Evolutionary conservation across 1,284 basidiomycete species (phyloP), one percentile per base, ranked within the genome.

Genomic region (Xerocomus nothofagi): DNA sequence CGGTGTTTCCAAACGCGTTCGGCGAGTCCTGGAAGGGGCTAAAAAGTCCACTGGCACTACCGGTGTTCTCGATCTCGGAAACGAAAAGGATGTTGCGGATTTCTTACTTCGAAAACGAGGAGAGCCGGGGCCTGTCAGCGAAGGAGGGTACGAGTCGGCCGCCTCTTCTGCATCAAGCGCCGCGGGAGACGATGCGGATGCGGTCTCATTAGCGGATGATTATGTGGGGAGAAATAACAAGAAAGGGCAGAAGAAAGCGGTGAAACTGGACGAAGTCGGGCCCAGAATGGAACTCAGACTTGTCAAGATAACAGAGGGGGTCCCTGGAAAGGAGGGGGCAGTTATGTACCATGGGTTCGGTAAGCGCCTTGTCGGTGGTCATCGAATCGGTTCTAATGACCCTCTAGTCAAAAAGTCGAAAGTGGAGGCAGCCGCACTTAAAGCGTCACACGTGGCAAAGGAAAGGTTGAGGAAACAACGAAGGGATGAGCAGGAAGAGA

Each of bases 201-300:
- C 84, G 49, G 85, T 99, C 7, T 83, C 88, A 54, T 76, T 99
- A 18, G 90, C 93, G 34, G 89, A 88, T 51, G 90, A 97, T 65
- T 98, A 98, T 68, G 87, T 98, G 23, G 97, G 97, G 17, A 75
- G 95, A 63, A 96, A 95, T 54, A 98, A 98, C 69, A 86, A 86
- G 64, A 91, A 88, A 68, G 94, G 93, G 2, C 84, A 90, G 65
- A 86, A 91, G 71, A 84, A 93, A 56, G 96, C 97, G 3, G 91
- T 99, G 1, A 79, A 86, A 53, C 74, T 99, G 49, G 88, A 95
- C 49, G 97, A 99, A 72, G 85, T 98, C 44, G 97, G 97, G 0
- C 97, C 97, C 24, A 77, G 97, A 59, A 87, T 99, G 83, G 97
- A 99, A 71, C 73, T 98, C 57, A 81, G 82, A 58, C 76, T 99